phyloP scores from a whole-genome alignment of 177 flowering plant genomes.

The Tripterygium wilfordii region DNA sequence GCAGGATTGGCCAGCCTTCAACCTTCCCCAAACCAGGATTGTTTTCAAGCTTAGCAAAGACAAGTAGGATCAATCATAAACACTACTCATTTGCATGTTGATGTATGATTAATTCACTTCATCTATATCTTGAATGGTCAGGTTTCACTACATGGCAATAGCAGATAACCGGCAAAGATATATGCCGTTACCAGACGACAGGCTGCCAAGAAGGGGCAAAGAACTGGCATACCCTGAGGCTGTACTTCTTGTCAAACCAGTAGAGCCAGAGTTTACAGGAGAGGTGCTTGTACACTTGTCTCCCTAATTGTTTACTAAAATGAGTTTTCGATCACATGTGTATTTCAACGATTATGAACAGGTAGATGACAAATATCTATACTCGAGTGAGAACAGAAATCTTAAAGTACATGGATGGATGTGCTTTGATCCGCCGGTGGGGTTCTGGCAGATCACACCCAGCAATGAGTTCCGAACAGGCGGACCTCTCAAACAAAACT shows the following conservation, averaged over 20 bases:
- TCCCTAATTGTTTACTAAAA: background rate
- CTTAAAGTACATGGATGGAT: conserved; percentile 87
- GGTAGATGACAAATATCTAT: conserved; percentile 97
- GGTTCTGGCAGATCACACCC: conserved; percentile 90
- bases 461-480: conserved; percentile 83
- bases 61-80: conserved; percentile 24
- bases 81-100: no score
- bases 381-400: conserved; percentile 68
- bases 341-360: conserved; percentile 7
- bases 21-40: conserved; percentile 53
- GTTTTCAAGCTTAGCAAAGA: conserved; percentile 66
- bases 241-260: conserved; percentile 56
- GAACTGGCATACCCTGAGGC: conserved; percentile 64
- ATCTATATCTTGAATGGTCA: conserved; percentile 4
- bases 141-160: conserved; percentile 82
- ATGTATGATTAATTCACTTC: no score
- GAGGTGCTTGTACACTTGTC: conserved; percentile 34
- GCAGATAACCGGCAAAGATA: conserved; percentile 66
- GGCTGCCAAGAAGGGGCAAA: conserved; percentile 43
- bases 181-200: conserved; percentile 83
- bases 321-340: background rate
- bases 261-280: conserved; percentile 57
- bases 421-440: conserved; percentile 47
- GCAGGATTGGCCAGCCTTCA: conserved; percentile 59
- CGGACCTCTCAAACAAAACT: conserved; percentile 78